Evolutionary conservation across 2,329 filamentous ascomycete genomes (phyloP), one percentile per base, ranked within the genome.

Genomic region (Pezicula neosporulosa): DNA sequence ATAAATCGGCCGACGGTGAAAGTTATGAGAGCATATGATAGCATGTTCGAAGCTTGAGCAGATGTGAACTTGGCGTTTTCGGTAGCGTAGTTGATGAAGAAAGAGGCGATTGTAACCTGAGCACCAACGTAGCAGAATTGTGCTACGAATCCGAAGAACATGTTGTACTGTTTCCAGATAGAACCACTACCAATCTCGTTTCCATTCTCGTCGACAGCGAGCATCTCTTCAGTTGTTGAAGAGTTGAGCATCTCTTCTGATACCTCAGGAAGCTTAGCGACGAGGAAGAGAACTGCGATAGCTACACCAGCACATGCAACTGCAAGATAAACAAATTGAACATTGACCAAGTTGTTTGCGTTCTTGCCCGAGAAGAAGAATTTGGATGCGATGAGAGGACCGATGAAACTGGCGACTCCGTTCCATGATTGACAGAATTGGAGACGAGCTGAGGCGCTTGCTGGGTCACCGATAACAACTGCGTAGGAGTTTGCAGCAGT

Each of bases 261-360:
- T 8, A 83, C 77, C 57, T 85, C 82, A 2, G 82, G 82, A 4
- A 85, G 69, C 1, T 81, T 82, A 72, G 84, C 79, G 61, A 85
- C 85, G 62, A 81, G 84, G 66, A 86, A 85, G 61, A 86, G 80
- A 8, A 86, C 70, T 0, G 82, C 87, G 6, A 94, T 75, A 3
- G 80, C 73, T 47, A 84, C 86, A 53, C 87, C 89, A 48, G 90
- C 83, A 33, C 85, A 74, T 0, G 87, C 89, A 52, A 93, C 87
- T 47, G 84, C 86, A n/a, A 93, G 78, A 60, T 93, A 93, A 0
- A 89, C 89, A 83, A 86, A 94, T 68, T 94, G 89, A 1, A 93
- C 87, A 54, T 86, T 83, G 56, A 87, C 77, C 3, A 93, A 75
- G 90, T 87, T 54, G 82, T 86, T 78, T 1, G 79, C 79, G 35